These are phyloP conservation scores for Alternaria atra DNA, from an alignment of 2,329 filamentous ascomycete genomes.

Conservation along the genomic window DNA sequence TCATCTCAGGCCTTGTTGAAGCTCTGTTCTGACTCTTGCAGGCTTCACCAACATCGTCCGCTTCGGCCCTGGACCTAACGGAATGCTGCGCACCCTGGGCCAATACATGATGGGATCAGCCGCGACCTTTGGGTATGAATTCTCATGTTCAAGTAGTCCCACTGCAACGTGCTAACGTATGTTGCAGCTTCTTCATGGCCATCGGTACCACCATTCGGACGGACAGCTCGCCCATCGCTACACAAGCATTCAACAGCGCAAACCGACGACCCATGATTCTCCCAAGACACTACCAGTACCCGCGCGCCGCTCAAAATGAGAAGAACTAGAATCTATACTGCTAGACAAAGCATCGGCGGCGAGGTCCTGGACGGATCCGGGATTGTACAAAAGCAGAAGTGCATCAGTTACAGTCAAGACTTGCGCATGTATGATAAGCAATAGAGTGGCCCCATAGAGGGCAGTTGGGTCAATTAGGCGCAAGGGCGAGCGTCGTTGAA, in stretches of 20 bases:
- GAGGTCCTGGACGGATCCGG: constrained; percentile 8
- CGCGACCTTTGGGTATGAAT: constrained; percentile 87
- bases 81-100: constrained; percentile 90
- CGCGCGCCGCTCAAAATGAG: constrained; percentile 34
- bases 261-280: constrained; percentile 75
- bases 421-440: constrained; percentile 23
- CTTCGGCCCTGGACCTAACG: constrained; percentile 91
- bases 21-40: constrained; percentile 52
- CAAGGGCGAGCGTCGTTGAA: neutral
- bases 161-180: constrained; percentile 25
- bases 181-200: constrained; percentile 88
- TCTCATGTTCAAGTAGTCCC: neutral
- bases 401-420: constrained; percentile 11
- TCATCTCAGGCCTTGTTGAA: neutral
- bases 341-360: neutral
- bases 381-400: constrained; percentile 28
- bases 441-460: neutral
- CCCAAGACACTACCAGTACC: constrained; percentile 51
- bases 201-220: constrained; percentile 96
- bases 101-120: constrained; percentile 97
- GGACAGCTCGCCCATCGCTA: constrained; percentile 79
- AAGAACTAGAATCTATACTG: constrained; percentile 34
- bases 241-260: constrained; percentile 78
- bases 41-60: constrained; percentile 94
- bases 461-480: neutral